Evolutionary conservation across 345 rosid species (phyloP).

Genomic region (Ricinus communis): DNA sequence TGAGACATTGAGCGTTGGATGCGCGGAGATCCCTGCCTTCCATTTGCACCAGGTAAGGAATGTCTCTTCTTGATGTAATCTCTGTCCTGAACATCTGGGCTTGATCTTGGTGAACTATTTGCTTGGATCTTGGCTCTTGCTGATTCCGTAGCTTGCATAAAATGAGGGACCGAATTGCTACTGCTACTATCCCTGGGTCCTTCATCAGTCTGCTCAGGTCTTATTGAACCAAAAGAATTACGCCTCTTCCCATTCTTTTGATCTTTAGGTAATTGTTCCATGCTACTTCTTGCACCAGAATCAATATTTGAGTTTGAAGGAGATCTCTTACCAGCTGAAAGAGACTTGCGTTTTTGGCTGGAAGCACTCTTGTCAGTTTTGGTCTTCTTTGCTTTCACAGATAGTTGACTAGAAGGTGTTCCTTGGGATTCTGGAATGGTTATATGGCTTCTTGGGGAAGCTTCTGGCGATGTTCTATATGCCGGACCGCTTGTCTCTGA

Average conservation of each 20-base stretch:
- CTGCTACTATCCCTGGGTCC: constrained; percentile 71
- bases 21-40: constrained; percentile 83
- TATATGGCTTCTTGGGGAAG: constrained; percentile 56
- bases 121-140: constrained; percentile 83
- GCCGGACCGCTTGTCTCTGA: constrained; percentile 42
- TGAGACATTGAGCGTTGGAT: constrained; percentile 66
- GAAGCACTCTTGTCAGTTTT: constrained; percentile 53
- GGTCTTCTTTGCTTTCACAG: constrained; percentile 52
- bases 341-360: constrained; percentile 54
- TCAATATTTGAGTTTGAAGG: constrained; percentile 56
- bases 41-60: constrained; percentile 82
- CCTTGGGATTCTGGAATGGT: constrained; percentile 73
- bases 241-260: constrained; percentile 62
- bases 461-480: constrained; percentile 53
- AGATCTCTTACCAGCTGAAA: constrained; percentile 52
- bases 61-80: constrained; percentile 82
- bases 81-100: constrained; percentile 86
- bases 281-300: constrained; percentile 43
- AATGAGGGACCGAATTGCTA: constrained; percentile 75
- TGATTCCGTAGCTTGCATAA: constrained; percentile 96
- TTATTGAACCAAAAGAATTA: constrained; percentile 63
- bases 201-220: constrained; percentile 47
- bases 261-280: constrained; percentile 60
- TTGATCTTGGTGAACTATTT: constrained; percentile 85
- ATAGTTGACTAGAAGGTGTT: constrained; percentile 83